A percentile compares a stretch with the other conserved stretches of the same genome.
These are phyloP conservation scores for Centrapalus pauciflorus DNA, from an alignment of 129 eudicot species.

Conservation along the genomic window DNA sequence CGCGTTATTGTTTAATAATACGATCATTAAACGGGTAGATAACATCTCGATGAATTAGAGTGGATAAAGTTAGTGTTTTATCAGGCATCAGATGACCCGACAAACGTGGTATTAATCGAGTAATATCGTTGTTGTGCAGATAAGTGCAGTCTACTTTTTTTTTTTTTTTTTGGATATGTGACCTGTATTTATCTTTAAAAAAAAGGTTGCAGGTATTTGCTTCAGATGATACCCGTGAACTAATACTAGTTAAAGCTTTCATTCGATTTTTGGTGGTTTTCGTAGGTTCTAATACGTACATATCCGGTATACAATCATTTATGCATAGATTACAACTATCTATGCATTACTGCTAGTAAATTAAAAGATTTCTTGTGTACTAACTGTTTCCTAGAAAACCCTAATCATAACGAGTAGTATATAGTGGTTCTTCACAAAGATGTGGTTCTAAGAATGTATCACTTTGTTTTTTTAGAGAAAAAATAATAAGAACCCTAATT, in stretches of 20 bases:
- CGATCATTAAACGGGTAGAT: background rate
- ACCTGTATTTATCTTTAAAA: background rate
- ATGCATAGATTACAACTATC: background rate
- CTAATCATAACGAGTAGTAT: background rate
- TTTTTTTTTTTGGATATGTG: background rate
- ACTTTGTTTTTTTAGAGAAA: too few species aligned
- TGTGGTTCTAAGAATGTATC: too few species aligned
- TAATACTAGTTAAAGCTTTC: background rate
- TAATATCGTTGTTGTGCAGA: background rate
- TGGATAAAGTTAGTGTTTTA: too few species aligned
- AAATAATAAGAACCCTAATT: too few species aligned
- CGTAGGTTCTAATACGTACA: background rate
- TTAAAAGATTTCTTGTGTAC: background rate
- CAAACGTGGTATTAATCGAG: background rate
- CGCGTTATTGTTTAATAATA: too few species aligned
- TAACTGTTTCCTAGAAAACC: background rate
- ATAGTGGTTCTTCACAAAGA: background rate
- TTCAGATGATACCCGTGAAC: constrained; percentile 21
- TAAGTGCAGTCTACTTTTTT: too few species aligned
- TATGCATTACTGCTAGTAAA: background rate
- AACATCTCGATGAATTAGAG: too few species aligned
- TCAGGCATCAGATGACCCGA: too few species aligned
- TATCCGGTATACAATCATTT: background rate
- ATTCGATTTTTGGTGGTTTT: background rate
- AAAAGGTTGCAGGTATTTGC: constrained; percentile 4